Conservation (phyloP, 2,329 filamentous ascomycete species). For the Alternaria metachromatica region DNA sequence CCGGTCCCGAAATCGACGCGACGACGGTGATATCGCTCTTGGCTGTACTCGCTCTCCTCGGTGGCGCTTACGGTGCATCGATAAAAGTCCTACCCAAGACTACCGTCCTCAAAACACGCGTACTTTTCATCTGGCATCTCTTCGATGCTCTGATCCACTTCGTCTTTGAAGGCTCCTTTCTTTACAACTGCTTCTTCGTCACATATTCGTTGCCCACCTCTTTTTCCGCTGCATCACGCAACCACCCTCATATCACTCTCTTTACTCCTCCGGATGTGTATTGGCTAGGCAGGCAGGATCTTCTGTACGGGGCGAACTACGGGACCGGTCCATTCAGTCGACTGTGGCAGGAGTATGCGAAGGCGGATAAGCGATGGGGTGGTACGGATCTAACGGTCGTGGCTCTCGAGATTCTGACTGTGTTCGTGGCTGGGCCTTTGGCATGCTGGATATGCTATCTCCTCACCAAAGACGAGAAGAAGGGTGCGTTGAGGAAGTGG, state of each 20-base stretch:
- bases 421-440: conserved; percentile 64
- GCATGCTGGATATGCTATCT: conserved; percentile 64
- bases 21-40: conserved; percentile 63
- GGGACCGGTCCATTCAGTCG: conserved; percentile 60
- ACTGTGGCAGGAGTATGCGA: conserved; percentile 71
- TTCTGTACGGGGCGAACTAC: conserved; percentile 67
- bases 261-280: conserved; percentile 56
- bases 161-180: conserved; percentile 86
- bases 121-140: conserved; percentile 92
- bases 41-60: conserved; percentile 61
- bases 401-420: conserved; percentile 66
- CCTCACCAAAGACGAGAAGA: conserved; percentile 50
- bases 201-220: conserved; percentile 55
- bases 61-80: conserved; percentile 59
- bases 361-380: conserved; percentile 68
- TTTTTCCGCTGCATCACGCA: conserved; percentile 35
- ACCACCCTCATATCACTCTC: conserved; percentile 44
- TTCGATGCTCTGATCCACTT: conserved; percentile 94
- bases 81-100: conserved; percentile 59
- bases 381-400: conserved; percentile 65
- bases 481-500: conserved; percentile 50
- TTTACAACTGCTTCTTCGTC: conserved; percentile 92
- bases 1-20: conserved; percentile 50
- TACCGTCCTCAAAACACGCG: conserved; percentile 65
- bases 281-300: conserved; percentile 61